Conservation (phyloP, 306 rosid species). For the Castanea mollissima region DNA sequence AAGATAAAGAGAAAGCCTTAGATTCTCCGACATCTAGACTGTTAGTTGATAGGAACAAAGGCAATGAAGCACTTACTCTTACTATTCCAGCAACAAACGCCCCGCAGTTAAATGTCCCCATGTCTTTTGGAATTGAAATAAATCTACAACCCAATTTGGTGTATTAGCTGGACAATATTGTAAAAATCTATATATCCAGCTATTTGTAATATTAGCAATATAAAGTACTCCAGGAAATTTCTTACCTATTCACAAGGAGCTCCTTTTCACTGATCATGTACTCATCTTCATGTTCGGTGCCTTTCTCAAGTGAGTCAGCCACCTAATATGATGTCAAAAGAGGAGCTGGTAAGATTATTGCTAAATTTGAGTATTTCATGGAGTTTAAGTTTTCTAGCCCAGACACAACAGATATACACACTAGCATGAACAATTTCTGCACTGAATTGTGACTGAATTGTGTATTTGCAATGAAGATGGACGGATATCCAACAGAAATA, state of each 20-base stretch:
- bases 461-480: background rate
- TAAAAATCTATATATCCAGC: constrained; percentile 2
- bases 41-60: constrained; percentile 5
- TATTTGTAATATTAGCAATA: background rate
- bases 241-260: constrained; percentile 92
- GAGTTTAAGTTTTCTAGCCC: background rate
- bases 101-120: constrained; percentile 98
- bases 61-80: constrained; percentile 50
- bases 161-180: constrained; percentile 21
- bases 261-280: constrained; percentile 99
- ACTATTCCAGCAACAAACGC: constrained; percentile 99
- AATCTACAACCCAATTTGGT: constrained; percentile 49
- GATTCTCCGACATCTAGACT: constrained; percentile 24
- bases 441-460: background rate
- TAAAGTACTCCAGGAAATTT: background rate
- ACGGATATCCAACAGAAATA: background rate
- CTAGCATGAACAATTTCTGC: background rate
- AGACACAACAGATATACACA: background rate
- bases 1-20: constrained; percentile 25
- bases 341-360: constrained; percentile 11
- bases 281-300: constrained; percentile 99
- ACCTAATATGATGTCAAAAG: constrained; percentile 48
- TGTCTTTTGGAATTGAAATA: constrained; percentile 96
- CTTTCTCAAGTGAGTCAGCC: constrained; percentile 98
- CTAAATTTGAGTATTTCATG: background rate